Evolutionary conservation across 768 basidiomycete genomes (phyloP).

Genomic region (Suillus subaureus): DNA sequence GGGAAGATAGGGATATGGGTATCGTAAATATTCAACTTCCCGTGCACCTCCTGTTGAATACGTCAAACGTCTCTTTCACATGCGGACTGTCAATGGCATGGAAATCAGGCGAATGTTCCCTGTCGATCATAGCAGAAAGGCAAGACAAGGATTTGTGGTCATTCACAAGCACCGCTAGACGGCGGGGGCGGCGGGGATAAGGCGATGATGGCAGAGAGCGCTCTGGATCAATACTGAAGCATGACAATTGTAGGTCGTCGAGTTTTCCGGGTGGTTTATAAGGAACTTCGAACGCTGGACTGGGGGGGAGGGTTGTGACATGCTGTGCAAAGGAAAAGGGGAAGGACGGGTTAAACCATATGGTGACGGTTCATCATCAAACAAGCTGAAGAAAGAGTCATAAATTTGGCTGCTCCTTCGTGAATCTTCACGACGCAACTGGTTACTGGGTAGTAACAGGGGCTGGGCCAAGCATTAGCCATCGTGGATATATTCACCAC

Average conservation of each 20-base stretch:
- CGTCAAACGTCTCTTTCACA: constrained; percentile 25
- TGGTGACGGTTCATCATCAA: constrained; percentile 14
- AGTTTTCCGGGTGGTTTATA: constrained; percentile 1
- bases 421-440: neutral
- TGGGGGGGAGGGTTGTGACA: constrained; percentile 40
- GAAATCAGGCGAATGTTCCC: constrained; percentile 12
- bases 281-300: constrained; percentile 21
- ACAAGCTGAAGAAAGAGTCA: constrained; percentile 14
- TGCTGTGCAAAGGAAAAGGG: constrained; percentile 35
- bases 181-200: constrained; percentile 34
- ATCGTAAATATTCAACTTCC: neutral
- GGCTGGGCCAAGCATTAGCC: neutral
- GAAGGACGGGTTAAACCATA: constrained; percentile 19
- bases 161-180: constrained; percentile 41
- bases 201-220: neutral
- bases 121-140: constrained; percentile 41
- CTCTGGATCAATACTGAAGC: neutral
- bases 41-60: constrained; percentile 5
- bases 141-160: constrained; percentile 38
- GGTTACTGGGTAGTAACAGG: neutral
- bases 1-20: neutral
- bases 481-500: neutral
- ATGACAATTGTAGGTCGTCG: neutral
- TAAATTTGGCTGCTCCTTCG: neutral
- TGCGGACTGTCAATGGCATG: constrained; percentile 35